Percentiles rank a stretch among this genome's conserved stretches.
phyloP scores from a whole-genome alignment of 2,329 filamentous ascomycete species.

The Trichoderma koningii region DNA sequence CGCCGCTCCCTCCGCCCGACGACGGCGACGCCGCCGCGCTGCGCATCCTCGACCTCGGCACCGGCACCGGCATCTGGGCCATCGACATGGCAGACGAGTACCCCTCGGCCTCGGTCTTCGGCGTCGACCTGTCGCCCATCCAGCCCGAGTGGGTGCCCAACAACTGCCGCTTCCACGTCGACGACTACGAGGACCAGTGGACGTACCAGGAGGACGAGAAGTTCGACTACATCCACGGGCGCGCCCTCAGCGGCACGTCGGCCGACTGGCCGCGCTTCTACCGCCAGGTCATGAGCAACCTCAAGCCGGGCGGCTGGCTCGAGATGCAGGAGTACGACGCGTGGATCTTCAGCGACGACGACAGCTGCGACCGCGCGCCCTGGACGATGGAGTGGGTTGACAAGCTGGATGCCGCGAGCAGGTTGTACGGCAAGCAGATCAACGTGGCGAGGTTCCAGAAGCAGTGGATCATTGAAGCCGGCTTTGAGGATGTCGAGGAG shows the following conservation, averaged over 20 bases:
- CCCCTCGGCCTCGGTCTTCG: constrained; percentile 43
- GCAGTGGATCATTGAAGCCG: constrained; percentile 44
- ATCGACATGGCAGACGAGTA: constrained; percentile 58
- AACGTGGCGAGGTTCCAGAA: constrained; percentile 43
- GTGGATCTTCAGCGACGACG: constrained; percentile 44
- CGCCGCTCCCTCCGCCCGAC: constrained; percentile 42
- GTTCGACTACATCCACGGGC: constrained; percentile 43
- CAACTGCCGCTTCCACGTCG: constrained; percentile 66
- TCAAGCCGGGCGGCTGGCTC: constrained; percentile 43
- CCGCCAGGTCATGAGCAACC: constrained; percentile 33
- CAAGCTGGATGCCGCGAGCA: constrained; percentile 42
- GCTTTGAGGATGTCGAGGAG: constrained; percentile 42
- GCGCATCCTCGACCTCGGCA: constrained; percentile 59
- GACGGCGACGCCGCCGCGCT: constrained; percentile 30
- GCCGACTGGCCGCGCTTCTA: constrained; percentile 40
- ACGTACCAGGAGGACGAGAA: constrained; percentile 44
- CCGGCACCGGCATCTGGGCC: constrained; percentile 63
- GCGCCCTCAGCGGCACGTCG: constrained; percentile 40
- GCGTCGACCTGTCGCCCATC: constrained; percentile 60
- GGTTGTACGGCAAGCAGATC: constrained; percentile 43
- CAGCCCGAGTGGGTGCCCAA: constrained; percentile 60
- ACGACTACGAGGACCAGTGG: constrained; percentile 61
- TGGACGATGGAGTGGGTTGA: constrained; percentile 46
- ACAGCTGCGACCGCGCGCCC: constrained; percentile 41
- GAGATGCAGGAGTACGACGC: constrained; percentile 46